Percentiles rank a stretch among this genome's conserved stretches.
Conservation (phyloP, 1,284 basidiomycete genomes). For the Leccinum fuscescens region DNA sequence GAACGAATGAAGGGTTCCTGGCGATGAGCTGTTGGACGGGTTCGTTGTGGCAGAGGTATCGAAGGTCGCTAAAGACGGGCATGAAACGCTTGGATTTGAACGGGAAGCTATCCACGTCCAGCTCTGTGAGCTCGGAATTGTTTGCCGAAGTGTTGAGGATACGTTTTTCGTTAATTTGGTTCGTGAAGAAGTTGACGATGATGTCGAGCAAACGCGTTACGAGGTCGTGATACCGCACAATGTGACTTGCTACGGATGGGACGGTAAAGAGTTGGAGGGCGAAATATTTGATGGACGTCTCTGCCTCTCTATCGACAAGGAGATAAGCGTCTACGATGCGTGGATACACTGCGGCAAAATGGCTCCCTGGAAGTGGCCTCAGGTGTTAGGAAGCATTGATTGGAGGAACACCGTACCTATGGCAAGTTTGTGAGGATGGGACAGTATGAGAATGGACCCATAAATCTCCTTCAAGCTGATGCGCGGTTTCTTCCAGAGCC, state of each 20-base stretch:
- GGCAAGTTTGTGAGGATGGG: slow-evolving; percentile 73
- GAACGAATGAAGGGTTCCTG: too few species aligned
- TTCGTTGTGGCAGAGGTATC: too few species aligned
- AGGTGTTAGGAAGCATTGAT: not conserved
- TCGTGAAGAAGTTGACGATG: too few species aligned
- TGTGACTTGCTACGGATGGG: slow-evolving; percentile 77
- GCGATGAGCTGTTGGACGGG: too few species aligned
- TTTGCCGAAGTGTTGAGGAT: too few species aligned
- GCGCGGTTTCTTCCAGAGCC: slow-evolving; percentile 82
- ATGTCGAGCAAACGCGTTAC: slow-evolving; percentile 65
- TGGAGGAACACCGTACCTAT: slow-evolving; percentile 52
- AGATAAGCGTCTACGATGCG: slow-evolving; percentile 89
- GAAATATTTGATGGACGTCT: slow-evolving; percentile 91
- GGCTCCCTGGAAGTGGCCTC: slow-evolving; percentile 54
- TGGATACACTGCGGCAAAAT: slow-evolving; percentile 83
- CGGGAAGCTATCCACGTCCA: too few species aligned
- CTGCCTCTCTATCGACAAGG: slow-evolving; percentile 87
- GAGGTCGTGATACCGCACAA: slow-evolving; percentile 74
- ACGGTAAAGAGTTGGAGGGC: slow-evolving; percentile 89
- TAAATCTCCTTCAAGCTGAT: slow-evolving; percentile 81
- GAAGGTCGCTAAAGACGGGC: too few species aligned
- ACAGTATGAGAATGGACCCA: slow-evolving; percentile 72
- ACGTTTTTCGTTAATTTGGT: too few species aligned
- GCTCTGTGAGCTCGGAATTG: too few species aligned
- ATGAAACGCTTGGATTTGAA: too few species aligned